phyloP scores from a whole-genome alignment of 306 rosid genomes.

The Astragalus membranaceus region DNA sequence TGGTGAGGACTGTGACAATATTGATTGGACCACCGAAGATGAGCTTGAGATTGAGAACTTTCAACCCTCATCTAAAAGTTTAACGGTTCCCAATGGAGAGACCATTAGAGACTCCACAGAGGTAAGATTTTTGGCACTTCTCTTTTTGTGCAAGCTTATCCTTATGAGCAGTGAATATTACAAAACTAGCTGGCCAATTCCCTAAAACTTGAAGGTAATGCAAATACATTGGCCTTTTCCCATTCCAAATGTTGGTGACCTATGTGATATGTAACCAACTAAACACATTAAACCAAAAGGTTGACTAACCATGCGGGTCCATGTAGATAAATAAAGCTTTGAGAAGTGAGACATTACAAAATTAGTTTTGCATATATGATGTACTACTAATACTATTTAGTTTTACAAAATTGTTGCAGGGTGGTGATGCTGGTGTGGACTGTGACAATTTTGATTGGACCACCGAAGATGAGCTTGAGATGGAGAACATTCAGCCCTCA shows the following conservation, averaged over 20 bases:
- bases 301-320: background rate
- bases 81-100: constrained; percentile 42
- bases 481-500: too few relatives aligned
- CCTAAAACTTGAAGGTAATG: background rate
- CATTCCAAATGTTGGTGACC: background rate
- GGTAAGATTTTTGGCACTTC: constrained; percentile 27
- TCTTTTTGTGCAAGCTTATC: background rate
- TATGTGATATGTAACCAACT: background rate
- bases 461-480: too few relatives aligned
- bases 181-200: background rate
- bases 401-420: background rate
- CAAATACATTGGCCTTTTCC: background rate
- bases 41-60: constrained; percentile 71
- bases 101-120: constrained; percentile 35
- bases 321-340: background rate
- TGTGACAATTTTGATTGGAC: too few relatives aligned
- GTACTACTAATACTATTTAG: background rate
- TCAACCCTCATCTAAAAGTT: constrained; percentile 39
- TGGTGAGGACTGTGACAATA: constrained; percentile 44
- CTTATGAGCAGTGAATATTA: background rate
- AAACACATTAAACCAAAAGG: background rate
- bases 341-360: background rate
- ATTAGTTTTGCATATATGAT: constrained; percentile 2
- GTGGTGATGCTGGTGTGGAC: too few relatives aligned
- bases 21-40: constrained; percentile 88